Evolutionary conservation across 306 rosid genomes (phyloP), one percentile per base, ranked within the genome.

Genomic region (Casuarina glauca): DNA sequence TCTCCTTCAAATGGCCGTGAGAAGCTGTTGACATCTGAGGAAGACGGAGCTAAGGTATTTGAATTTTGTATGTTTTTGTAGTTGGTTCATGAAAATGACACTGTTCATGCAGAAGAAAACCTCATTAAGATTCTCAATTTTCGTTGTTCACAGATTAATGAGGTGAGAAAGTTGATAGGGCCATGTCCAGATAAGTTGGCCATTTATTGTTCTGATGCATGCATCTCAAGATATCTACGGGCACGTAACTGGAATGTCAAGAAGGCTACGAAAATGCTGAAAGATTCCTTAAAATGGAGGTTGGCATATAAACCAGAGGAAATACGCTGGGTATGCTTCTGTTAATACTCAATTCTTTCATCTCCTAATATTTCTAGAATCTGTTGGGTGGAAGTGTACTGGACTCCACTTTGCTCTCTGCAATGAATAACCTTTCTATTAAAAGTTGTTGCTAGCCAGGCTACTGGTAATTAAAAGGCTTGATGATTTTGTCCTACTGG

Each of bases 221-320:
- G 89, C 80, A 88, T 95, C 74, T 51, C 89, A 26, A 89, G 98
- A 83, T 76, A 95, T 78, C 80, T 95, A 46, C 85, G 82, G 73
- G 97, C 99, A 66, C 86, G 97, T 17, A 89, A 86, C 86, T 92
- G 99, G 97, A 89, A 91, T 84, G 93, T 95, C 82, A 93, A 95
- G 90, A 92, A 93, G 81, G 91, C 98, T 43, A 68, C 83, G 16
- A 92, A 89, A 74, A 95, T 95, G 98, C 85, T 92, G 84, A 88
- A 89, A 76, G 89, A 84, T 78, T 77, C 93, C 76, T 80, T 95
- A 62, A 93, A 93, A 78, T 93, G 99, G 97, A 91, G 97, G 86
- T 74, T 79, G 61, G 85, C 82, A 55, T 80, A 86, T 88, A 95
- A 89, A 82, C 97, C 99, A 1, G 96, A 95, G 81, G 97, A 89